Percentiles rank a stretch among this genome's conserved stretches.
Evolutionary conservation across 1,284 basidiomycete species (phyloP).

Genomic region (Leucoagaricus sp.): DNA sequence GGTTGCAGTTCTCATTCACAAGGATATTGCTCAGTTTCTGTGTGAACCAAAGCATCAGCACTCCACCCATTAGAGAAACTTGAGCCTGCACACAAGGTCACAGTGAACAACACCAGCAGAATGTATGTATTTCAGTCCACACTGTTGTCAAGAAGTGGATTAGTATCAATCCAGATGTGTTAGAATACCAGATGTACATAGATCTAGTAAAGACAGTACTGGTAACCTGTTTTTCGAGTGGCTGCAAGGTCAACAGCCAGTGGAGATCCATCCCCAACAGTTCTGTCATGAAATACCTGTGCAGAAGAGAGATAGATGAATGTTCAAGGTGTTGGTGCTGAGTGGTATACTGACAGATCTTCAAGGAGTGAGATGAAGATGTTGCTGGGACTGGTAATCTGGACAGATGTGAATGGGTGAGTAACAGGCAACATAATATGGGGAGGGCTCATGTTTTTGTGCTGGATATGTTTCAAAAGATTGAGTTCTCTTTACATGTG

Average conservation of each 20-base stretch:
- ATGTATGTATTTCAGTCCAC: conserved; percentile 98
- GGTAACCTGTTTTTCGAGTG: conserved; percentile 99
- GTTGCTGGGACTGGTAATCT: conserved; percentile 99
- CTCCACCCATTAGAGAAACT: background rate
- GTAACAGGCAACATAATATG: conserved; percentile 7
- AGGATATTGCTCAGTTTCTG: conserved; percentile 99
- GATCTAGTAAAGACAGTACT: conserved; percentile 99
- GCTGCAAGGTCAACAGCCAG: conserved; percentile 92
- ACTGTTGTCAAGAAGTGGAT: conserved; percentile 44
- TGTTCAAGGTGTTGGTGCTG: background rate
- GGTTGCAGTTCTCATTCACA: conserved; percentile 99
- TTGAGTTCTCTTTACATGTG: conserved; percentile 98
- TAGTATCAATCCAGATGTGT: background rate
- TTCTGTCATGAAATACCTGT: conserved; percentile 98
- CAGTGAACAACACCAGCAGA: conserved; percentile 99
- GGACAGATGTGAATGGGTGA: conserved; percentile 16
- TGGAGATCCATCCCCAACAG: conserved; percentile 98
- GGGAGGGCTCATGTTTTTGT: conserved; percentile 82
- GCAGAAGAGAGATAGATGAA: conserved; percentile 11
- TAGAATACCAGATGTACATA: conserved; percentile 62
- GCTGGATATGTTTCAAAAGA: conserved; percentile 97
- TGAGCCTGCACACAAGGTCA: conserved; percentile 70
- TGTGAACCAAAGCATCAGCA: conserved; percentile 16
- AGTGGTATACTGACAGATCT: conserved; percentile 71
- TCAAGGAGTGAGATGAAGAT: conserved; percentile 99